Evolutionary conservation across 2,329 filamentous ascomycete genomes (phyloP), one percentile per base, ranked within the genome.

Genomic region (Xylariaceae sp.): DNA sequence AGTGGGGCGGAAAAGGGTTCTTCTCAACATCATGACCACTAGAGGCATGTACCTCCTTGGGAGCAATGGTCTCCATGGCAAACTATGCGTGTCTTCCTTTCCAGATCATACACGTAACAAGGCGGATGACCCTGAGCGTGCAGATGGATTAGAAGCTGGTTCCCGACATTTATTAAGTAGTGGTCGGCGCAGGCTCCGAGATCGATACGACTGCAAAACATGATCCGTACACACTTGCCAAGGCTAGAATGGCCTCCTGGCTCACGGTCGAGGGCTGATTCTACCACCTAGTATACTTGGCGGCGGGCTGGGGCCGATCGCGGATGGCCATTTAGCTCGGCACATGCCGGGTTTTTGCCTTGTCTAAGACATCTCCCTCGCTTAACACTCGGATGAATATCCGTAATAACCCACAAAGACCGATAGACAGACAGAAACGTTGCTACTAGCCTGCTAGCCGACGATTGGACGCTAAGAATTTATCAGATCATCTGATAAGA

Each of bases 401-500:
- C 14, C 32, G 32, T 3, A 16, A 3, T 37, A 37, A 3, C 32
- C 32, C 3, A 37, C 5, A 7, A 45, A 40, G 23, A 12, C 51
- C 51, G 51, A 32, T 14, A 20, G 12, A 5, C 16, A 16, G 42
- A 19, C 19, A 26, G 41, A 54, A 50, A 52, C 14, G 44, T 40
- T 29, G 18, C 44, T 49, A 18, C 43, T 16, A 20, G n/a, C n/a
- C n/a, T n/a, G n/a, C n/a, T 41, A 23, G 19, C 47, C 32, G 47
- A 51, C 40, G 45, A 53, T 55, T 44, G 43, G 51, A 18, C 20
- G 14, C 32, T 37, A 52, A 52, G 61, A 63, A 46, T 54, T 60
- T 62, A 62, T 65, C 61, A 60, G 63, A 65, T 65, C 14, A 64
- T 65, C 63, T 58, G 63, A 64, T 64, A 59, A 61, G 57, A 63